Percentiles rank a stretch among this genome's conserved stretches.
These are phyloP conservation scores for Cutaneotrichosporon sp. DNA, from an alignment of 1,284 basidiomycete species.

Conservation along the genomic window DNA sequence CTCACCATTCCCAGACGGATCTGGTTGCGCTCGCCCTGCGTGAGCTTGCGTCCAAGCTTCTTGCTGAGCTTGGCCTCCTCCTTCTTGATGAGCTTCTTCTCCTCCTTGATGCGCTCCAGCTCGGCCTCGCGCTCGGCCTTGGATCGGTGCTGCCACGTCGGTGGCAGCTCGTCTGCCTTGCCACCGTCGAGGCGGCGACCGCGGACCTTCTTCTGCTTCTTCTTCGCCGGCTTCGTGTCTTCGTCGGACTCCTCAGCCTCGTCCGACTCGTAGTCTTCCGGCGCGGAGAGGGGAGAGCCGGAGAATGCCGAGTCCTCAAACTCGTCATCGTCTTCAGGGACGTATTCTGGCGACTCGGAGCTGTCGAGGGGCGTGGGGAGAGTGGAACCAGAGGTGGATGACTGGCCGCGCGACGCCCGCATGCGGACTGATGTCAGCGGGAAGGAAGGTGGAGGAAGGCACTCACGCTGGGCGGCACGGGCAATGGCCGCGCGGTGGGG, in stretches of 20 bases:
- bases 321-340: not conserved
- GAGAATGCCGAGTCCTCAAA: conserved; percentile 4
- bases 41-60: conserved; percentile 69
- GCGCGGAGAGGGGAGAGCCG: conserved; percentile 17
- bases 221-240: conserved; percentile 11
- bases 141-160: conserved; percentile 9
- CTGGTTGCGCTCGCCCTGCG: conserved; percentile 75
- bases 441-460: not conserved
- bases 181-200: conserved; percentile 24
- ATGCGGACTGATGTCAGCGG: conserved; percentile 3
- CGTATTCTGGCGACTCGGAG: conserved; percentile 6
- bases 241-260: conserved; percentile 12
- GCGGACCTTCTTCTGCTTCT: conserved; percentile 15
- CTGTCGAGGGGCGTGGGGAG: not conserved
- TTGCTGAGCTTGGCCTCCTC: conserved; percentile 60
- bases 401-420: conserved; percentile 3
- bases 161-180: conserved; percentile 23
- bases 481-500: conserved; percentile 17
- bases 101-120: conserved; percentile 9
- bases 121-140: conserved; percentile 13
- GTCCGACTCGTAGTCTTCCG: conserved; percentile 21
- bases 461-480: conserved; percentile 20
- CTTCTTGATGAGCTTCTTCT: conserved; percentile 37
- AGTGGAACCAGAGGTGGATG: conserved; percentile 5
- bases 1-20: conserved; percentile 62